A percentile compares a stretch with the other conserved stretches of the same genome.
Conservation (phyloP, 768 basidiomycete genomes). For the Chalciporus sphaerocephalus region DNA sequence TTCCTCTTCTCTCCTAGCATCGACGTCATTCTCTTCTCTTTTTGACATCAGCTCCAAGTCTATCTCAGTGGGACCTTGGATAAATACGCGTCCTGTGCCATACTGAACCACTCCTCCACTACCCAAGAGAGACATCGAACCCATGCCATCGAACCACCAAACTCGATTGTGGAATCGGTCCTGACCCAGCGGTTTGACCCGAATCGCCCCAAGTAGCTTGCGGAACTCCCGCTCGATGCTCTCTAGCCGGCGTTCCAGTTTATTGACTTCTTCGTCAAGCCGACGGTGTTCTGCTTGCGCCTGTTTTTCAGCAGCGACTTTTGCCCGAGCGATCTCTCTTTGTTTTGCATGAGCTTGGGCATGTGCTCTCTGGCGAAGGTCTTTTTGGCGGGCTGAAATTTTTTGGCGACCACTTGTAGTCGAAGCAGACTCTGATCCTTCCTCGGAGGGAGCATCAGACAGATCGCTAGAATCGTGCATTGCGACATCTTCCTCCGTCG, state of each 20-base stretch:
- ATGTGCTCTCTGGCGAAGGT: conserved; percentile 49
- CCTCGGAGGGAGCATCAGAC: conserved; percentile 66
- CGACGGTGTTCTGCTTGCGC: conserved; percentile 79
- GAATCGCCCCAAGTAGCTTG: conserved; percentile 76
- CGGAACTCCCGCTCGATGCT: conserved; percentile 92
- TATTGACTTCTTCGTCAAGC: conserved; percentile 84
- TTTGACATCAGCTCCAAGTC: conserved; percentile 70
- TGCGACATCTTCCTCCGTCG: conserved; percentile 48
- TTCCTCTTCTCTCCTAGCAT: conserved; percentile 62
- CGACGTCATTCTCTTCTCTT: conserved; percentile 50
- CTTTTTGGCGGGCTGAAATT: conserved; percentile 47
- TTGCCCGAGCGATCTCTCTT: conserved; percentile 72
- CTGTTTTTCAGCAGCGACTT: conserved; percentile 76
- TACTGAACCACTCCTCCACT: conserved; percentile 77
- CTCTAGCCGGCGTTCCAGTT: conserved; percentile 75
- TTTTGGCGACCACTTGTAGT: conserved; percentile 39
- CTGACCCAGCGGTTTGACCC: conserved; percentile 83
- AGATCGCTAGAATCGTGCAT: conserved; percentile 69
- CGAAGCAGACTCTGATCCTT: conserved; percentile 56
- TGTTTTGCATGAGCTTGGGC: conserved; percentile 67
- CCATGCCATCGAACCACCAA: conserved; percentile 99
- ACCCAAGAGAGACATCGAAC: conserved; percentile 73
- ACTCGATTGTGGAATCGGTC: conserved; percentile 93
- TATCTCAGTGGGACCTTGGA: conserved; percentile 86
- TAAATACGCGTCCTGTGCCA: conserved; percentile 84